Base-by-base conservation (phyloP, 2,329 filamentous ascomycete genomes). In the Davidsoniella neocaledoniae region DNA sequence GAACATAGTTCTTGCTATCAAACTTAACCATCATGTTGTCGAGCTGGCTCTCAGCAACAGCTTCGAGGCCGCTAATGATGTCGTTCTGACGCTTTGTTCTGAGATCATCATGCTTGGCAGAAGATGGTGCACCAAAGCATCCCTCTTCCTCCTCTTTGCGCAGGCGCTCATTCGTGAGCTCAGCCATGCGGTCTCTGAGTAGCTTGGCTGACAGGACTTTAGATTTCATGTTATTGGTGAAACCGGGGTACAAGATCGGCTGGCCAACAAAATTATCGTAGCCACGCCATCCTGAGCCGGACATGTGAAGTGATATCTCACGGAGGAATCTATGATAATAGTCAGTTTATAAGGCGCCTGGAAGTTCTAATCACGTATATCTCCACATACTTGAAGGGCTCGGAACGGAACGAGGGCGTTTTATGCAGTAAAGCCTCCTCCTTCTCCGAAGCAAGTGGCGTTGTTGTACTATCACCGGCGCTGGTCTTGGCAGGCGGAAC, bases 1-100 rank as follows among this genome's bases (percentile, higher is more conserved):
- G 73, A 57, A 98, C 94, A 60, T 96, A 96, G 2, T 77, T 70
- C 62, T 88, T 93, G 70, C 83, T 93, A 65, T 98, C 91, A 73
- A 96, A 90, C 66, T 98, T 98, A 74, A 90, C 96, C 54, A 98
- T 95, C 91, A 98, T 96, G 55, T 82, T 78, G 60, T 94, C 86
- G 21, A 87, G 86, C 74, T 91, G 81, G 56, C 82, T 80, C 55
- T 91, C 86, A 3, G 86, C 83, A 4, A 95, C 81, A 60, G 94
- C 80, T 49, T 79, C 73, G 43, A 98, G 68, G 52, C 81, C 81
- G 50, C 72, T 69, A 62, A 77, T 70, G 29, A 60, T 51, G 7
- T 53, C 56, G 16, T 36, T n/a, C 38, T 39, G 29, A 38, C 53
- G 54, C 40, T 48, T 50, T 5, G 38, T 43, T 12, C 14, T 33